These are phyloP conservation scores for Rosellinia necatrix DNA, from an alignment of 2,329 filamentous ascomycete species.

Conservation along the genomic window DNA sequence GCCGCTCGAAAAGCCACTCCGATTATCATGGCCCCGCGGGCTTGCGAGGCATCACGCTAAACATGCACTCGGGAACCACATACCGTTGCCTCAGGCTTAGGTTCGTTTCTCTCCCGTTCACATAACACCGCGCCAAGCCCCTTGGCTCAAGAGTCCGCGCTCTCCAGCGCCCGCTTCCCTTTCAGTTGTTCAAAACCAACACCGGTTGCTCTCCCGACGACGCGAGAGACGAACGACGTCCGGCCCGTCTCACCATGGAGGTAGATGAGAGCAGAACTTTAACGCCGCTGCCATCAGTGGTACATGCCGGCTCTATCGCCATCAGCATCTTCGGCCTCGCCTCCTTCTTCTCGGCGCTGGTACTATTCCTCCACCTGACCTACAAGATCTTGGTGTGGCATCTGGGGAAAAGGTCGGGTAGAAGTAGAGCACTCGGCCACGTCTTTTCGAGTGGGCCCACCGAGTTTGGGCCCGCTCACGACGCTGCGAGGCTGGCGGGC, in stretches of 20 bases:
- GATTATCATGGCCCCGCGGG: no score
- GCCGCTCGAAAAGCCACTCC: constrained; percentile 10
- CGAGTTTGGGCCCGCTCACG: constrained; percentile 30
- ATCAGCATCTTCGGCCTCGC: constrained; percentile 44
- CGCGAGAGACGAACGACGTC: constrained; percentile 5
- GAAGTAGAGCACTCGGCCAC: constrained; percentile 17
- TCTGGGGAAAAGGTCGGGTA: constrained; percentile 16
- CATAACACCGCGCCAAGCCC: not conserved
- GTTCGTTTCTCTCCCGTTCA: constrained; percentile 3
- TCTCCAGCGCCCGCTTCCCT: not conserved
- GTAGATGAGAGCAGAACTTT: constrained; percentile 32
- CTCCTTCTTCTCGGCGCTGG: constrained; percentile 43
- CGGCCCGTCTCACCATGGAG: constrained; percentile 10
- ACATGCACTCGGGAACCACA: constrained; percentile 5
- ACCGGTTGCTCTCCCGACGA: not conserved
- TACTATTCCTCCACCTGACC: constrained; percentile 43
- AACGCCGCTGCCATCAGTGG: constrained; percentile 42
- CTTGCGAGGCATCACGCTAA: no score
- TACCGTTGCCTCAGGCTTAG: not conserved
- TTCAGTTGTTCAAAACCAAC: not conserved
- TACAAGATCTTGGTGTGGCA: constrained; percentile 45
- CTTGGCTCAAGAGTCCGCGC: not conserved
- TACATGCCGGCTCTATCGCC: constrained; percentile 45
- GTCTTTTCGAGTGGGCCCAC: constrained; percentile 18
- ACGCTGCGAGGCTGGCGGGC: constrained; percentile 16